A percentile compares a stretch with the other conserved stretches of the same genome.
Evolutionary conservation across 2,329 filamentous ascomycete genomes (phyloP).

Genomic region (Colletotrichum navitas): DNA sequence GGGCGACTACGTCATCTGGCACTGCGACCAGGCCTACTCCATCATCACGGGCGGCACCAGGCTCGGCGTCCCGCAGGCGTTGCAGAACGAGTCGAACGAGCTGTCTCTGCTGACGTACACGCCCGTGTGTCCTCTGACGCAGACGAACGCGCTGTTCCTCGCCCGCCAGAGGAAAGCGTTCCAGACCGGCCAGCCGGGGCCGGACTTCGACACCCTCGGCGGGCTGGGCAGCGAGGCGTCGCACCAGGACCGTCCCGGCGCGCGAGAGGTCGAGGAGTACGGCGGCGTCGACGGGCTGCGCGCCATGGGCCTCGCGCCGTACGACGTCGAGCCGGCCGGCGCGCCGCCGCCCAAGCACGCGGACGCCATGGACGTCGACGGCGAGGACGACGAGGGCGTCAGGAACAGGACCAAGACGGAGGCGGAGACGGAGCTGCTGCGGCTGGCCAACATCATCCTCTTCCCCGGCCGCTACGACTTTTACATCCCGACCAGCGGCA

Average conservation of each 20-base stretch:
- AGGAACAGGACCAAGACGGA: constrained; percentile 50
- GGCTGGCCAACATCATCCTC: constrained; percentile 68
- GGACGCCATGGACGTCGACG: constrained; percentile 48
- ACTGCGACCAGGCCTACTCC: constrained; percentile 69
- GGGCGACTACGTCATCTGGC: constrained; percentile 71
- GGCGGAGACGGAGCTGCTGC: constrained; percentile 65
- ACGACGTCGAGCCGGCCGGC: constrained; percentile 56
- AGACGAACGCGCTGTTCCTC: constrained; percentile 58
- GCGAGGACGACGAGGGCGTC: constrained; percentile 41
- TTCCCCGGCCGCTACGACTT: constrained; percentile 56
- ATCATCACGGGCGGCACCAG: constrained; percentile 59
- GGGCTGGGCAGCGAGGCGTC: constrained; percentile 65
- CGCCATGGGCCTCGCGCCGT: constrained; percentile 70
- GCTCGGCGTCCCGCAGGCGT: constrained; percentile 46
- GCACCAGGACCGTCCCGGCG: constrained; percentile 61
- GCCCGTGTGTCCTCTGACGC: constrained; percentile 63
- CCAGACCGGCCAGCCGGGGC: constrained; percentile 64
- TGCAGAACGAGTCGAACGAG: constrained; percentile 46
- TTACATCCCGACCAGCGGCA: constrained; percentile 41
- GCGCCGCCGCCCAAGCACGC: constrained; percentile 44
- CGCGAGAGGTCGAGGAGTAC: constrained; percentile 64
- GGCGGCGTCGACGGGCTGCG: constrained; percentile 64
- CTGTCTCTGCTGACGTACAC: constrained; percentile 67
- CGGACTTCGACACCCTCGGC: constrained; percentile 68
- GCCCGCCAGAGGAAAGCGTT: constrained; percentile 64